Base-by-base conservation (phyloP, 495 filamentous ascomycete genomes). In the Terfezia claveryi region DNA sequence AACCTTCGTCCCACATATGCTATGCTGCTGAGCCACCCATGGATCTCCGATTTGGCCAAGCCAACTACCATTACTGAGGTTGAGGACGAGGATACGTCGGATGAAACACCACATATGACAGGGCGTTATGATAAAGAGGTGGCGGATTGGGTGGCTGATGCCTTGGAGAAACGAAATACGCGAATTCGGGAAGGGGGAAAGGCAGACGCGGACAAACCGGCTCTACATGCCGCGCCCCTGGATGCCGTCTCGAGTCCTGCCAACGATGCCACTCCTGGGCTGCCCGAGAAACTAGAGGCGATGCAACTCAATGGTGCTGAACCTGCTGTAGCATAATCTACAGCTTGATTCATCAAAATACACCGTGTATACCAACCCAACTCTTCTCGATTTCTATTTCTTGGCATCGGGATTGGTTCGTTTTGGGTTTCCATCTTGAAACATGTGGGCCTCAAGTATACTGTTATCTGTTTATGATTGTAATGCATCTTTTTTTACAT, bases 1-100 rank as follows among this genome's bases (percentile, higher is more conserved):
- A 85, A 82, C 54, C 77, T 91, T 36, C 82, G 91, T 14, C 91
- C 89, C 20, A 87, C 82, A 2, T 98, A 98, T 68, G 74, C 80
- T 49, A 87, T 85, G 75, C 75, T 98, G 17, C 72, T 98, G 12
- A 77, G 81, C 57, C 92, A 95, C 65, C 77, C 83, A 52, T 98
- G 91, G 91, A 73, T 98, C 4, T 73, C 80, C 50, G 72, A 79
- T 0, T 72, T 98, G 36, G 76, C 82, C 64, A 83, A 87, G 56
- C 89, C 89, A n/a, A 76, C 79, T 37, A 84, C 81, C 4, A 93
- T 94, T 61, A 68, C 76, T 4, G 84, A 87, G 62, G 82, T 85
- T 62, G 79, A 76, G 37, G 77, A 71, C 32, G 72, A 73, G 38
- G 72, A 68, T 16, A 66, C 69, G 10, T 64, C 68, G 36, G 61